Evolutionary conservation across 805 yeast species (phyloP), one percentile per base, ranked within the genome.

Genomic region (Suhomyces sp.): DNA sequence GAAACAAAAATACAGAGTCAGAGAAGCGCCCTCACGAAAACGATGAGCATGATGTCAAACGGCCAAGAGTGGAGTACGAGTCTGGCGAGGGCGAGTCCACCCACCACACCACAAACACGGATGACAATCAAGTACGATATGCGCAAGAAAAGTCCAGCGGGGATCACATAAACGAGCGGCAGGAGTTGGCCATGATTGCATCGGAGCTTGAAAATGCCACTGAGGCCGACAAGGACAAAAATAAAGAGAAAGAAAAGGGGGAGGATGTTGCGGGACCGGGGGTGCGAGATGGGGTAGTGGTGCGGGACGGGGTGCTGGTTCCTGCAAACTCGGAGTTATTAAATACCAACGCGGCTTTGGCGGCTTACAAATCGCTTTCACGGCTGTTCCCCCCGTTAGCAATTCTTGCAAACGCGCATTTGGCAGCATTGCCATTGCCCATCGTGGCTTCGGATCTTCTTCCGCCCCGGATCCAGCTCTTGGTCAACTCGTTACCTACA

Each of bases 401-500:
- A 0, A 49, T 54, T 46, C 53, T 67, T 37, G 62, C 73, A 2
- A 66, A 66, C 47, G 83, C 84, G 0, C 87, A 84, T 59, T 63
- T 84, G 40, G 80, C 85, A 0, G 84, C 87, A 1, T 67, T 85
- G 37, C 88, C 89, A 2, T 65, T 85, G 48, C 77, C 83, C 3
- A 63, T 84, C 4, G 75, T 80, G 1, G 84, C 87, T 1, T 82
- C 86, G 9, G 79, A 75, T 41, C 71, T 77, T 55, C 66, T 82
- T 22, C 83, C 86, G 1, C 78, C 83, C 20, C 78, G 88, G 59
- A 78, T 84, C 17, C 90, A 86, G 61, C 71, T 87, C 40, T 71
- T 85, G 25, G 72, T 87, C 50, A 84, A 85, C 58, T 79, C 91
- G 0, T 68, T 91, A 41, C 92, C 96, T 0, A 80, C 89, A 1